phyloP scores from a whole-genome alignment of 1,139 yeast genomes.

The Torulaspora globosa region DNA sequence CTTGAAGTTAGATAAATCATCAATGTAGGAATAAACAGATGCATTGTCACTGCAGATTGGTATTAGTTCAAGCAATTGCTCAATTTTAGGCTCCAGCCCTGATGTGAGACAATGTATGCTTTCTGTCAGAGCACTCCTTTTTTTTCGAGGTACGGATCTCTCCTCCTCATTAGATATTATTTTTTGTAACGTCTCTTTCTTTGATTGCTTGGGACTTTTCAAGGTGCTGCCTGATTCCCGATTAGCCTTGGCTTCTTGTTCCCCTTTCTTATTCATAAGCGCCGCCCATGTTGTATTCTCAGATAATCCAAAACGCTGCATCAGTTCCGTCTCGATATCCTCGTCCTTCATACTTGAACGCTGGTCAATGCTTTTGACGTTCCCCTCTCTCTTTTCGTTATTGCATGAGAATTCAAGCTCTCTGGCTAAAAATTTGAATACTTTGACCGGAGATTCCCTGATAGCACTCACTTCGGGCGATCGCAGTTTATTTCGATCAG shows the following conservation, averaged over 20 bases:
- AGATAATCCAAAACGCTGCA: slow-evolving; percentile 33
- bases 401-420: slow-evolving; percentile 34
- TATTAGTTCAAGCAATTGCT: slow-evolving; percentile 28
- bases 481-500: slow-evolving; percentile 7
- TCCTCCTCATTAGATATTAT: background rate
- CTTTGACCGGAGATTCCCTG: slow-evolving; percentile 33
- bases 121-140: slow-evolving; percentile 14
- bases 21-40: slow-evolving; percentile 31
- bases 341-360: slow-evolving; percentile 19
- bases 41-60: slow-evolving; percentile 35
- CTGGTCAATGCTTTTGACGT: slow-evolving; percentile 9
- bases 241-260: slow-evolving; percentile 7
- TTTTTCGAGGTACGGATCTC: slow-evolving; percentile 4
- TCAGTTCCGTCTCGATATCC: slow-evolving; percentile 25
- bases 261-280: slow-evolving; percentile 26
- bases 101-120: slow-evolving; percentile 9
- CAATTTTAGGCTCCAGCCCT: slow-evolving; percentile 18
- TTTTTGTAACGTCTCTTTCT: background rate
- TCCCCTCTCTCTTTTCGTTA: slow-evolving; percentile 19
- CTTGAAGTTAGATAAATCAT: slow-evolving; percentile 33
- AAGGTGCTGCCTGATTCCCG: slow-evolving; percentile 1
- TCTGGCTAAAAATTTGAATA: slow-evolving; percentile 33
- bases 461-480: slow-evolving; percentile 18
- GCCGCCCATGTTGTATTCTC: slow-evolving; percentile 37
- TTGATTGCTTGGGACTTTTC: background rate